Base-by-base conservation (phyloP, 345 rosid genomes). In the Boechera retrofracta region DNA sequence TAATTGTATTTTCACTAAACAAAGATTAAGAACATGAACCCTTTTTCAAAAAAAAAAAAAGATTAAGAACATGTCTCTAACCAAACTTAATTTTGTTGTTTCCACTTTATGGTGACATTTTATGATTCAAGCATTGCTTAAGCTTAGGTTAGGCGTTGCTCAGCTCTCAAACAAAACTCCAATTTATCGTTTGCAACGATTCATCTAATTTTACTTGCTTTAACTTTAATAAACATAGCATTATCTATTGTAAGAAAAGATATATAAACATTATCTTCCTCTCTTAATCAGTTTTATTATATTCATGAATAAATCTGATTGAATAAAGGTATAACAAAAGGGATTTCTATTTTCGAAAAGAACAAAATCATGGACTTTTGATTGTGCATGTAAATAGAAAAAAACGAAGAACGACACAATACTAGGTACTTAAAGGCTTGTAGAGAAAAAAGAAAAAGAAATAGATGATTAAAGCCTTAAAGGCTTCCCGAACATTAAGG, bases 401-500 rank as follows among this genome's bases (percentile, higher is more conserved):
- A 42, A 75, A 59, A 75, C 32, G 52, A 57, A 57, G 61, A 29
- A 11, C 58, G 67, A 49, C 74, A 67, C 67, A 67, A 67, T 39
- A 38, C 39, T 68, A 41, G 54, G 38, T 59, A 21, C 60, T 10
- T 47, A 28, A 49, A 67, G 68, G 61, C 47, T 48, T 58, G 11
- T 45, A 57, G 63, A 64, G 55, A 15, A 33, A 24, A 33, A 15
- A 2, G 9, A 36, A 10, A 35, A 66, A 7, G n/a, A 32, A 35
- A 15, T 2, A 29, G 57, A 76, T 42, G 42, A 39, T 67, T 68
- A 69, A 52, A 61, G 21, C 21, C 21, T 21, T 21, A 69, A 52
- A 53, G 65, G 65, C 35, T 70, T 70, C 60, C 71, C 76, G 59
- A 70, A 55, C 80, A 64, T 77, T 77, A 63, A 77, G 75, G 80